Base-by-base conservation (phyloP, 2,329 filamentous ascomycete species). In the Scedosporium minutisporum region DNA sequence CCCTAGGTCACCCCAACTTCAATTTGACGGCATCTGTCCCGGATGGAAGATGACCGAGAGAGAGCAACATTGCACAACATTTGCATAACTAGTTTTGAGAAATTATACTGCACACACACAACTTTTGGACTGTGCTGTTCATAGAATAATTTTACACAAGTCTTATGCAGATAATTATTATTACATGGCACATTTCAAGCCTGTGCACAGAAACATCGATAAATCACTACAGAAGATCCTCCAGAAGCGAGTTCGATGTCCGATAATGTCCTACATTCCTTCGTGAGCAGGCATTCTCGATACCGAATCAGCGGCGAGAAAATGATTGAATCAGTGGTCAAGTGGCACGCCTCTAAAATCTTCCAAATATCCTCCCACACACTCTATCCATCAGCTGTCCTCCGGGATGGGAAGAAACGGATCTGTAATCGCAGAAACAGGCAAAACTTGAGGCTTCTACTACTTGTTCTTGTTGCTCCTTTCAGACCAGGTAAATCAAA, bases 401-500 rank as follows among this genome's bases (percentile, higher is more conserved):
- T 12, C 33, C 33, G 33, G 33, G 9, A 38, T 38, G 18, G 44
- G 44, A n/a, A 18, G 18, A 21, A 48, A 48, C 9, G 44, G 44
- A 10, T n/a, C 9, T 48, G 3, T 18, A 6, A 48, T 48, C 18
- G 5, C 44, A 48, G 44, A 48, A 48, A 48, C 44, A 48, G 44
- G 44, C 55, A 57, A 57, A n/a, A 27, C 10, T 14, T 14, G 33
- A 12, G 33, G 10, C 10, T 38, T 38, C 33, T 38, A 38, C 12
- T 38, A 10, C 33, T 12, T 38, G 12, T 9, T 12, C 33, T 12
- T 42, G 7, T 38, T 23, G 27, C 57, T 42, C 57, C 23, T 18
- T 42, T n/a, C 57, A 38, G 57, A 59, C 57, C 57, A 41, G 57
- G 57, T 59, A 59, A 59, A 59, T 59, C 57, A 59, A 59, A 59